Percentiles rank a stretch among this genome's conserved stretches.
Evolutionary conservation across 2,329 filamentous ascomycete genomes (phyloP).

Genomic region (Fusarium incarnatum): DNA sequence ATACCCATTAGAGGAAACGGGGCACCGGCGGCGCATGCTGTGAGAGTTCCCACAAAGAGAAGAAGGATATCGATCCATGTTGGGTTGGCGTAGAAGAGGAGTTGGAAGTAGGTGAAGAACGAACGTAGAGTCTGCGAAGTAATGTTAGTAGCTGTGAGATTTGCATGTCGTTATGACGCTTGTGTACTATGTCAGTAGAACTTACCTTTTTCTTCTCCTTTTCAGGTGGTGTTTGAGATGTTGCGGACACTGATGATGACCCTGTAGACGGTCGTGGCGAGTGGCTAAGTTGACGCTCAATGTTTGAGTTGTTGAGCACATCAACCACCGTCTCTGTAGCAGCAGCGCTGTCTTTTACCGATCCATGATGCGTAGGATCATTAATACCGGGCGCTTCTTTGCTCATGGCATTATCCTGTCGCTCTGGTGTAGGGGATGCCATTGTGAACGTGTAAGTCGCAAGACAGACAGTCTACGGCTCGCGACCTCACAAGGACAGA

Average conservation of each 20-base stretch:
- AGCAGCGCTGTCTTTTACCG: background rate
- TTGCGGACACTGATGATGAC: constrained; percentile 22
- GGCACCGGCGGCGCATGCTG: constrained; percentile 68
- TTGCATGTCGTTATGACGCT: background rate
- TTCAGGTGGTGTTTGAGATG: constrained; percentile 11
- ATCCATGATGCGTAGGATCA: background rate
- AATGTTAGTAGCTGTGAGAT: constrained; percentile 9
- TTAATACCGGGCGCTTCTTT: background rate
- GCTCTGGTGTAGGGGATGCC: constrained; percentile 15
- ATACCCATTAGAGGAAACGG: constrained; percentile 74
- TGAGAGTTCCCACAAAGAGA: constrained; percentile 55
- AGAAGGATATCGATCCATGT: constrained; percentile 58
- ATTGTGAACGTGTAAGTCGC: constrained; percentile 23
- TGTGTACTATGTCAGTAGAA: background rate
- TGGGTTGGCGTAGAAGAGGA: constrained; percentile 60
- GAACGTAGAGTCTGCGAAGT: constrained; percentile 29
- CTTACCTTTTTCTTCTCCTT: constrained; percentile 28
- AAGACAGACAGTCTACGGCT: background rate
- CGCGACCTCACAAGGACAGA: background rate
- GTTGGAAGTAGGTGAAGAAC: constrained; percentile 57
- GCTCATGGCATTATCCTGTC: constrained; percentile 2
- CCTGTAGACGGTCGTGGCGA: constrained; percentile 21
- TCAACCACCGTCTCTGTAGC: constrained; percentile 13
- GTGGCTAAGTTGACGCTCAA: constrained; percentile 15
- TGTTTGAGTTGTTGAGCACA: background rate